Evolutionary conservation across 495 filamentous ascomycete species (phyloP).

Genomic region (Hyaloscypha bicolor): DNA sequence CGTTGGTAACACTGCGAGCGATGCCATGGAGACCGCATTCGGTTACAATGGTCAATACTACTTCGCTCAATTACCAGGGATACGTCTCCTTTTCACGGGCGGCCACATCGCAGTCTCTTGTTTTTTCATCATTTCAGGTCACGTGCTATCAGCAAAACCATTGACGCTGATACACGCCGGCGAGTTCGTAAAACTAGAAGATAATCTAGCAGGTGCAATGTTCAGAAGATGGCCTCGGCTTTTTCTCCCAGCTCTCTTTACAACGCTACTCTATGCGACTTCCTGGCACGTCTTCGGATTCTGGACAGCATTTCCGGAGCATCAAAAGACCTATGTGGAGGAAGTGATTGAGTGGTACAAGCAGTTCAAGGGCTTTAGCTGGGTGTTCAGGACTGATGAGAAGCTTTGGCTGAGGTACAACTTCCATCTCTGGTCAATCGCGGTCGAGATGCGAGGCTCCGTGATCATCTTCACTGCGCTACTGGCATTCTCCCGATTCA

Average conservation of each 20-base stretch:
- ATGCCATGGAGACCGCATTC: conserved; percentile 44
- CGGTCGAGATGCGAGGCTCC: conserved; percentile 65
- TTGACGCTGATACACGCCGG: conserved; percentile 55
- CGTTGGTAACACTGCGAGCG: background rate
- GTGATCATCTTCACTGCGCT: conserved; percentile 63
- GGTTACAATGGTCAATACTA: conserved; percentile 34
- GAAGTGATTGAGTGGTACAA: conserved; percentile 55
- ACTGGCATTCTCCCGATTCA: conserved; percentile 53
- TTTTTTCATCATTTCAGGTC: conserved; percentile 74
- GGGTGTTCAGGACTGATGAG: conserved; percentile 50
- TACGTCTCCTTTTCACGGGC: conserved; percentile 58
- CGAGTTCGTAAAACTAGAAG: conserved; percentile 38
- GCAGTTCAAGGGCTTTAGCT: conserved; percentile 62
- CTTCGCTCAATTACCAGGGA: conserved; percentile 60
- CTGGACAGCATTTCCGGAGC: conserved; percentile 37
- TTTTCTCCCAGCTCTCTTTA: conserved; percentile 59
- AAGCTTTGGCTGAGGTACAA: conserved; percentile 57
- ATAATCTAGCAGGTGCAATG: conserved; percentile 55
- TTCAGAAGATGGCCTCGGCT: conserved; percentile 65
- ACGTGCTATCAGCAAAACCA: conserved; percentile 65
- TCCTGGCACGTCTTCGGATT: conserved; percentile 51
- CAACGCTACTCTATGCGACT: conserved; percentile 54
- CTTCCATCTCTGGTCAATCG: conserved; percentile 71
- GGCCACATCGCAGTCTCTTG: conserved; percentile 70
- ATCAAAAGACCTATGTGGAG: conserved; percentile 40